These are phyloP conservation scores for Isatis tinctoria DNA, from an alignment of 345 rosid species.

Conservation along the genomic window DNA sequence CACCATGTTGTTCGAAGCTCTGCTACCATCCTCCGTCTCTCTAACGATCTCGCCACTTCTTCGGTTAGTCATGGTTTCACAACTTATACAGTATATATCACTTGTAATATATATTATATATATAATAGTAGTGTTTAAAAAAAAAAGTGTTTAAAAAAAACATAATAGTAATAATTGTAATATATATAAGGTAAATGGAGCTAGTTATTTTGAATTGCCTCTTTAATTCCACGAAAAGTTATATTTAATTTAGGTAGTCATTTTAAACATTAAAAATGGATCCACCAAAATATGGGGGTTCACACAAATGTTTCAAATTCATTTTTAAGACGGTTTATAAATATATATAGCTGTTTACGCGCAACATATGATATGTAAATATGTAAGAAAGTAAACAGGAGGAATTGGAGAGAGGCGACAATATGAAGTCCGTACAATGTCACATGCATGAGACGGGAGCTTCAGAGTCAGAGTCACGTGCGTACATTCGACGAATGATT, in stretches of 20 bases:
- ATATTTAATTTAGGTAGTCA: too few species aligned
- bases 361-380: background rate
- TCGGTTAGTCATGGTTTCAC: slow-evolving; percentile 23
- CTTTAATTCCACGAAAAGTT: background rate
- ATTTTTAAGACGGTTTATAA: background rate
- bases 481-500: slow-evolving; percentile 11
- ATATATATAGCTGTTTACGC: background rate
- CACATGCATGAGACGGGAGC: slow-evolving; percentile 36
- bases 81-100: background rate
- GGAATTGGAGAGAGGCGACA: slow-evolving; percentile 35
- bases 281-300: background rate
- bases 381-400: slow-evolving; percentile 16
- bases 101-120: too few species aligned
- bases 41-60: slow-evolving; percentile 44
- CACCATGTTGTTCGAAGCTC: slow-evolving; percentile 23
- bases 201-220: too few species aligned
- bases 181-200: too few species aligned
- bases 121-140: too few species aligned
- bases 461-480: slow-evolving; percentile 28
- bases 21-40: slow-evolving; percentile 35
- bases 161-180: too few species aligned
- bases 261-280: too few species aligned
- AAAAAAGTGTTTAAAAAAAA: too few species aligned
- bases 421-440: slow-evolving; percentile 36
- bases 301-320: background rate